These are phyloP conservation scores for Leptographium radiaticola DNA, from an alignment of 2,329 filamentous ascomycete genomes.

Conservation along the genomic window DNA sequence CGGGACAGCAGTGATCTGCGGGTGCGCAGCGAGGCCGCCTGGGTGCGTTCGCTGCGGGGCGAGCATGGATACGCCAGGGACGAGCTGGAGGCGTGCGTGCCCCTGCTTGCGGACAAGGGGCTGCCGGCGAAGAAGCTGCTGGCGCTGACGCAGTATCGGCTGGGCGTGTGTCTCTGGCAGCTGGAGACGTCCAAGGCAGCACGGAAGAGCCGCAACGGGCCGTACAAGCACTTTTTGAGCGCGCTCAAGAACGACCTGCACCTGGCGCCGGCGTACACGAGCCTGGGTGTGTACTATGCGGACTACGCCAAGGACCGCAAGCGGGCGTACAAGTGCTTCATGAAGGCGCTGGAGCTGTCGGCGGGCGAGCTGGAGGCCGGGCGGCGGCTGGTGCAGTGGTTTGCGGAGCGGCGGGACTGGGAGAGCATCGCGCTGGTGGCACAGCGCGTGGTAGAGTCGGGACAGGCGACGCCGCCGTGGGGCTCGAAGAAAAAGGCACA, in stretches of 20 bases:
- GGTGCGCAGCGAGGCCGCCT: constrained; percentile 76
- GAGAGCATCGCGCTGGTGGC: constrained; percentile 90
- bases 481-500: constrained; percentile 87
- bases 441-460: constrained; percentile 85
- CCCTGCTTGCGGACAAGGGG: constrained; percentile 46
- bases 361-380: constrained; percentile 75
- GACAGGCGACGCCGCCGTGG: constrained; percentile 76
- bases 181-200: constrained; percentile 60
- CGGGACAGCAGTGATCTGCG: constrained; percentile 63
- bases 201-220: constrained; percentile 66
- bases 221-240: constrained; percentile 72
- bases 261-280: constrained; percentile 83
- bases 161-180: constrained; percentile 81
- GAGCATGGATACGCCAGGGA: constrained; percentile 55
- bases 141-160: constrained; percentile 73
- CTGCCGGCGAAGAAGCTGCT: constrained; percentile 56
- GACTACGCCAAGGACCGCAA: constrained; percentile 83
- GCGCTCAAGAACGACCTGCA: constrained; percentile 79
- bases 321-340: constrained; percentile 81
- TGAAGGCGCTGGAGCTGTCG: constrained; percentile 91
- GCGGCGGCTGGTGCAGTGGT: constrained; percentile 71
- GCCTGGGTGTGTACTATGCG: constrained; percentile 77
- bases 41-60: constrained; percentile 77
- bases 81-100: constrained; percentile 59
- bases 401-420: constrained; percentile 88